Percentiles rank a stretch among this genome's conserved stretches.
Conservation (phyloP, 2,329 filamentous ascomycete species). For the Ascochyta koolunga region DNA sequence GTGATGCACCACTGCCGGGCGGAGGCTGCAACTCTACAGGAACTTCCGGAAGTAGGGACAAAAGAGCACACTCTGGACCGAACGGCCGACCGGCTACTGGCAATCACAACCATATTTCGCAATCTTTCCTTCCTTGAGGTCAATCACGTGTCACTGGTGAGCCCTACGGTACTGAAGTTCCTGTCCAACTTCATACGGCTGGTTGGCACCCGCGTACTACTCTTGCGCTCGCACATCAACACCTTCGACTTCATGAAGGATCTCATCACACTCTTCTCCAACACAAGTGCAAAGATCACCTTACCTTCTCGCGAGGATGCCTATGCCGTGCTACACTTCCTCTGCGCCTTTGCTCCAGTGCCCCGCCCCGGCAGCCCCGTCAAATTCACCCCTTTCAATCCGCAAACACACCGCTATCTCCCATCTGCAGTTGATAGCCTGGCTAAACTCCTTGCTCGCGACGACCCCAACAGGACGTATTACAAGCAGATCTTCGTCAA, state of each 20-base stretch:
- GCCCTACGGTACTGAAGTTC: constrained; percentile 79
- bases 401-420: constrained; percentile 82
- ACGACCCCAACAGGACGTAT: constrained; percentile 87
- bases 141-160: constrained; percentile 78
- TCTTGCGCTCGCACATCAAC: constrained; percentile 81
- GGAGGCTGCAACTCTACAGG: constrained; percentile 74
- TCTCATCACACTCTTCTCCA: constrained; percentile 84
- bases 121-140: constrained; percentile 87
- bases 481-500: constrained; percentile 82
- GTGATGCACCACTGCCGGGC: constrained; percentile 77
- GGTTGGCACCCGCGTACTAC: constrained; percentile 85
- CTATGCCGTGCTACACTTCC: constrained; percentile 82
- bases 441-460: constrained; percentile 88
- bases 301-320: constrained; percentile 88
- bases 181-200: constrained; percentile 83
- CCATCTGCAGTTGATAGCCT: constrained; percentile 88
- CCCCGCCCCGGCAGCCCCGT: constrained; percentile 69
- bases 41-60: constrained; percentile 75
- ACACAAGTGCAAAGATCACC: constrained; percentile 80
- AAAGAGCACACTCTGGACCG: constrained; percentile 81
- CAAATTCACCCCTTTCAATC: constrained; percentile 81
- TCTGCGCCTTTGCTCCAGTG: constrained; percentile 86
- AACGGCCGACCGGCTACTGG: constrained; percentile 84
- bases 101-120: constrained; percentile 88
- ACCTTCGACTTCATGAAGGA: constrained; percentile 98